Evolutionary conservation across 176 grass and related monocot genomes (phyloP).

Genomic region (barley (Hordeum vulgare)): DNA sequence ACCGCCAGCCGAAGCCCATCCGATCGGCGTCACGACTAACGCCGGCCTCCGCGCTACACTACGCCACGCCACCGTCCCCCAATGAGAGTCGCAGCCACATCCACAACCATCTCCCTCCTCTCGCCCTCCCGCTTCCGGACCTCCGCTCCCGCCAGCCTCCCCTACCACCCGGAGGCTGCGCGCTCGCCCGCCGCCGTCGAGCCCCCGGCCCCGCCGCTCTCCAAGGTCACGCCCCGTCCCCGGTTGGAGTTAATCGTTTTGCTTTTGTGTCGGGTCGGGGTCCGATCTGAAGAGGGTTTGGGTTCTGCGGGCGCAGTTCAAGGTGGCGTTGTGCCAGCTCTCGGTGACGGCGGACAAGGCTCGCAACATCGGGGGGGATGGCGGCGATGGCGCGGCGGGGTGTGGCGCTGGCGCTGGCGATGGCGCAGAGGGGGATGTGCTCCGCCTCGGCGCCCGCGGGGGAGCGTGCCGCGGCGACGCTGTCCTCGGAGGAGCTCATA

Average conservation of each 20-base stretch:
- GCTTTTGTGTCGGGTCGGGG: not conserved
- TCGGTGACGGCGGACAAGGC: constrained; percentile 78
- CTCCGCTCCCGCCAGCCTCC: not conserved
- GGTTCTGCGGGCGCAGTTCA: constrained; percentile 53
- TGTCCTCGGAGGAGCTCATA: constrained; percentile 82
- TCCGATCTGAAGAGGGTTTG: not conserved
- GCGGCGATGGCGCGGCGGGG: not conserved
- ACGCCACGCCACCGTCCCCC: not conserved
- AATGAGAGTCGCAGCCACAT: constrained; percentile 20
- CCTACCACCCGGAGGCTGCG: constrained; percentile 37
- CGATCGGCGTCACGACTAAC: constrained; percentile 30
- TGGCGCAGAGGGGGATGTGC: constrained; percentile 40
- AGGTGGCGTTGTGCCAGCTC: constrained; percentile 88
- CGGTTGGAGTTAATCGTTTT: not conserved
- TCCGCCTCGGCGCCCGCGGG: not conserved
- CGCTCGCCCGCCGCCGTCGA: constrained; percentile 48
- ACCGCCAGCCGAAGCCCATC: not conserved
- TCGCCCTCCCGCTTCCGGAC: constrained; percentile 3
- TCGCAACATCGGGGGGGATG: constrained; percentile 81
- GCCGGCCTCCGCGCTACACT: not conserved
- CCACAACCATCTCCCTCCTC: constrained; percentile 32
- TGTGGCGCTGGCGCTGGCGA: not conserved
- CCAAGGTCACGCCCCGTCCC: constrained; percentile 34
- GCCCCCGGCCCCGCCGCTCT: too few species aligned
- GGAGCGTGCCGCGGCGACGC: not conserved